phyloP scores from a whole-genome alignment of 495 filamentous ascomycete genomes.

The Penicillium flavigenum region DNA sequence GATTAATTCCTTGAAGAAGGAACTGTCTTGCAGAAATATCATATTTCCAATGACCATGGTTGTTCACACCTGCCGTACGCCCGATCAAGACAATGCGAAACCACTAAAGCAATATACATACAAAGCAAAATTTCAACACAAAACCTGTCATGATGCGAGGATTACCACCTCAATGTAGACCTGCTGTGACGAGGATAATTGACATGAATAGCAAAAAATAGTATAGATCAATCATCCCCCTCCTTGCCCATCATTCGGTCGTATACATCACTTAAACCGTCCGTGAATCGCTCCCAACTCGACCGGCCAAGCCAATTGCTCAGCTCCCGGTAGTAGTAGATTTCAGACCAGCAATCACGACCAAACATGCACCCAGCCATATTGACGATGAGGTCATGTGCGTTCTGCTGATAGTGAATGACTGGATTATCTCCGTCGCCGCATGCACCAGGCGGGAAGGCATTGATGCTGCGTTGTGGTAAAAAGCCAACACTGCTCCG shows the following conservation, averaged over 20 bases:
- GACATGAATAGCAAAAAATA: not conserved
- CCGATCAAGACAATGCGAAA: not conserved
- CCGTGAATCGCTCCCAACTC: conserved; percentile 66
- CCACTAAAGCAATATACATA: not conserved
- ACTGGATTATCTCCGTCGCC: conserved; percentile 68
- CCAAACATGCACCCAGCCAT: conserved; percentile 98
- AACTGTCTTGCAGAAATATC: not conserved
- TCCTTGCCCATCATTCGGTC: conserved; percentile 17
- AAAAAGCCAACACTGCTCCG: conserved; percentile 85
- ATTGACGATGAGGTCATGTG: conserved; percentile 94
- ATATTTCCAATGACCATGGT: not conserved
- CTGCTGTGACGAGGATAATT: not conserved
- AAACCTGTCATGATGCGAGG: not conserved
- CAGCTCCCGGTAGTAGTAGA: conserved; percentile 87
- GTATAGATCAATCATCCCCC: not conserved
- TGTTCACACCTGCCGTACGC: not conserved
- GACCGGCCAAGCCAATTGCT: conserved; percentile 82
- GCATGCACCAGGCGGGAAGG: conserved; percentile 89
- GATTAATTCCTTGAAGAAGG: too few species aligned
- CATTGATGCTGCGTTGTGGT: conserved; percentile 89
- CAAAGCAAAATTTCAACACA: not conserved
- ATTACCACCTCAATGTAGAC: not conserved
- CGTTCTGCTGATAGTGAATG: conserved; percentile 83
- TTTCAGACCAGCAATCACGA: conserved; percentile 96
- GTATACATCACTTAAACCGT: conserved; percentile 27